These are phyloP conservation scores for Diplodia mutila DNA, from an alignment of 2,329 filamentous ascomycete species.

Conservation along the genomic window DNA sequence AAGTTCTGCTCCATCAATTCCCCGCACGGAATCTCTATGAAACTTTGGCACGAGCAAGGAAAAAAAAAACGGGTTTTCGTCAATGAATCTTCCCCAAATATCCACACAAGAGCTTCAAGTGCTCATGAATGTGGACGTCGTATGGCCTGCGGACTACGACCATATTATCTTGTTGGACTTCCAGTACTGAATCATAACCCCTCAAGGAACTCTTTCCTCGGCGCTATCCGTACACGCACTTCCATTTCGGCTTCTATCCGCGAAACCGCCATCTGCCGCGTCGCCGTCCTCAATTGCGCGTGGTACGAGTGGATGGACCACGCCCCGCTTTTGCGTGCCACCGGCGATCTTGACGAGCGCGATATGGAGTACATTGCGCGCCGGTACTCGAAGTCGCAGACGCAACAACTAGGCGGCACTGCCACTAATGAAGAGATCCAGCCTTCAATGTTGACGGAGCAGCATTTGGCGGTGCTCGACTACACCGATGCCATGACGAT, in stretches of 20 bases:
- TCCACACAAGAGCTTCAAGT: neutral
- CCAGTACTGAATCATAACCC: neutral
- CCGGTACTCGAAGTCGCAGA: neutral
- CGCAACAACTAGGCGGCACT: constrained; percentile 21
- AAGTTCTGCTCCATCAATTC: constrained; percentile 19
- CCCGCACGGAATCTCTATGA: too few species aligned
- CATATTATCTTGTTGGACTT: neutral
- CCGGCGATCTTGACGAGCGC: constrained; percentile 62
- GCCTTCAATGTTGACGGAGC: constrained; percentile 52
- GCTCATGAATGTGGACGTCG: too few species aligned
- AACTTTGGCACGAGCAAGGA: too few species aligned
- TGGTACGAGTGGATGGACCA: constrained; percentile 88
- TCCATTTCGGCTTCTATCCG: constrained; percentile 59
- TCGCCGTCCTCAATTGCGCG: constrained; percentile 77
- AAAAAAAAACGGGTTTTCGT: too few species aligned
- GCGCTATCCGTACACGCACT: constrained; percentile 58
- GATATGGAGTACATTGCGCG: constrained; percentile 37
- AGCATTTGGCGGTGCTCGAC: constrained; percentile 69
- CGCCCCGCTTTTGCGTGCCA: constrained; percentile 64
- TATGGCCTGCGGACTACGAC: too few species aligned
- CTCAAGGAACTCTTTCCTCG: constrained; percentile 58
- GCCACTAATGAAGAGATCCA: neutral
- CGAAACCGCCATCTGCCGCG: constrained; percentile 79
- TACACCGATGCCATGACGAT: constrained; percentile 87
- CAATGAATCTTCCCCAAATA: too few species aligned